These are phyloP conservation scores for Leucocoprinus leucothites DNA, from an alignment of 768 basidiomycete species.

Conservation along the genomic window DNA sequence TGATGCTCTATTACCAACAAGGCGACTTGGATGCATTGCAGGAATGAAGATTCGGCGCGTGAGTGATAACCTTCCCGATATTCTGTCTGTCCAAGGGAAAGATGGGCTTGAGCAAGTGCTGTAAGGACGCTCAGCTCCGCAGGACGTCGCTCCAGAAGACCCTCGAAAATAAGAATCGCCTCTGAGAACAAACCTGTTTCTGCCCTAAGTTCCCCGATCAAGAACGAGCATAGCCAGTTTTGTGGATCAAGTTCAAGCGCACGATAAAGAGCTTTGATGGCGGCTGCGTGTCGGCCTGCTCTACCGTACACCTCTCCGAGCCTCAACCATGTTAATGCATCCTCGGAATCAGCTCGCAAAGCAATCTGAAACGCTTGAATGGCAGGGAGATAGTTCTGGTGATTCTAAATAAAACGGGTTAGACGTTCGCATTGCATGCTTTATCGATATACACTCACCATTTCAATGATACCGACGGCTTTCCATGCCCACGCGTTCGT, in stretches of 20 bases:
- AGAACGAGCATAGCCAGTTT: slow-evolving; percentile 82
- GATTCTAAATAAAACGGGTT: slow-evolving; percentile 41
- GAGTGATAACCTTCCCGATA: slow-evolving; percentile 65
- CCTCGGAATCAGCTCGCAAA: slow-evolving; percentile 72
- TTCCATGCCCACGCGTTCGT: slow-evolving; percentile 98
- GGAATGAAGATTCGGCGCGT: slow-evolving; percentile 73
- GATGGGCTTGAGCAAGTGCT: slow-evolving; percentile 66
- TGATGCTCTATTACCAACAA: slow-evolving; percentile 46
- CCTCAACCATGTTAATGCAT: slow-evolving; percentile 83
- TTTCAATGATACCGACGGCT: slow-evolving; percentile 85
- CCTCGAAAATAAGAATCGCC: slow-evolving; percentile 66
- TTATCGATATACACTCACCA: slow-evolving; percentile 49
- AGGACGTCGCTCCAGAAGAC: slow-evolving; percentile 52
- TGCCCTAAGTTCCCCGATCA: slow-evolving; percentile 81
- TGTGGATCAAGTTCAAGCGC: slow-evolving; percentile 70
- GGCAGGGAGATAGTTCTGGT: slow-evolving; percentile 66
- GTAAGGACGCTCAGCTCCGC: slow-evolving; percentile 70
- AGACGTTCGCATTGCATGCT: background rate
- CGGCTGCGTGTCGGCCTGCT: slow-evolving; percentile 85
- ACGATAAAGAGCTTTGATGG: slow-evolving; percentile 78
- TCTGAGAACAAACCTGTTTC: slow-evolving; percentile 72
- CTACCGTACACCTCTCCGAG: slow-evolving; percentile 90
- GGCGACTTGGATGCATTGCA: slow-evolving; percentile 52
- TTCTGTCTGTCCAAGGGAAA: slow-evolving; percentile 70
- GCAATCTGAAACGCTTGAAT: slow-evolving; percentile 87